Conservation (phyloP, 2,329 filamentous ascomycete genomes). For the Phialophora verrucosa region DNA sequence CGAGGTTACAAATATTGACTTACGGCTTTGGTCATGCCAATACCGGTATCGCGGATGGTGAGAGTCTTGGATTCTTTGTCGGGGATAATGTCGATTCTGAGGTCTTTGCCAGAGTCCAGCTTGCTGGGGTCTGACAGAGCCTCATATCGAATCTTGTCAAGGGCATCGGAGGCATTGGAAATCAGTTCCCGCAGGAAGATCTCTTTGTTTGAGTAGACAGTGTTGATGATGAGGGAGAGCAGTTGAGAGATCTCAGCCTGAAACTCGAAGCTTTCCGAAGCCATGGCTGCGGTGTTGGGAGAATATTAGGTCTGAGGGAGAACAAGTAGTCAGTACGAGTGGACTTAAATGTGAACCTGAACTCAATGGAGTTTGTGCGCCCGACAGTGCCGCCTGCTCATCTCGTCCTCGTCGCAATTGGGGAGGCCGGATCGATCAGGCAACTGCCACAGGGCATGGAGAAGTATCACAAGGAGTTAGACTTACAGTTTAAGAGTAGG, state of each 20-base stretch:
- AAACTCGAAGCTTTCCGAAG: conserved; percentile 97
- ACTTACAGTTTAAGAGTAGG: conserved; percentile 8
- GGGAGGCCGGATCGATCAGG: not conserved
- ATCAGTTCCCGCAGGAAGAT: conserved; percentile 99
- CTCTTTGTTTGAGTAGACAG: conserved; percentile 99
- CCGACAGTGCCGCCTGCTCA: not conserved
- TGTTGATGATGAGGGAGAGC: conserved; percentile 99
- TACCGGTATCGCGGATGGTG: conserved; percentile 96
- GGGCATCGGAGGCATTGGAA: conserved; percentile 97
- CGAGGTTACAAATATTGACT: conserved; percentile 53
- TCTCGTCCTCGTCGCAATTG: conserved; percentile 2
- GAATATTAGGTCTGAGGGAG: conserved; percentile 26
- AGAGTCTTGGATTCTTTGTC: conserved; percentile 97
- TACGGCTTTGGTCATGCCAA: conserved; percentile 99
- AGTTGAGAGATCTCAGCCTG: conserved; percentile 99
- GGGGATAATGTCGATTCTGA: conserved; percentile 98
- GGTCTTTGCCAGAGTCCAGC: conserved; percentile 96
- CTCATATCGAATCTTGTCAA: conserved; percentile 99
- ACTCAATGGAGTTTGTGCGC: not conserved
- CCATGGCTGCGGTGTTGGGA: conserved; percentile 66
- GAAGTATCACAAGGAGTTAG: not conserved
- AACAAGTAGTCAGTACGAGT: conserved; percentile 17
- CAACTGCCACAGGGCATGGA: not conserved
- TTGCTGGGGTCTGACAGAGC: conserved; percentile 95
- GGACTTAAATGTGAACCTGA: not conserved